Evolutionary conservation across 192 early-diverging fungal species (phyloP), one percentile per base, ranked within the genome.

Genomic region (Entophlyctis luteolus): DNA sequence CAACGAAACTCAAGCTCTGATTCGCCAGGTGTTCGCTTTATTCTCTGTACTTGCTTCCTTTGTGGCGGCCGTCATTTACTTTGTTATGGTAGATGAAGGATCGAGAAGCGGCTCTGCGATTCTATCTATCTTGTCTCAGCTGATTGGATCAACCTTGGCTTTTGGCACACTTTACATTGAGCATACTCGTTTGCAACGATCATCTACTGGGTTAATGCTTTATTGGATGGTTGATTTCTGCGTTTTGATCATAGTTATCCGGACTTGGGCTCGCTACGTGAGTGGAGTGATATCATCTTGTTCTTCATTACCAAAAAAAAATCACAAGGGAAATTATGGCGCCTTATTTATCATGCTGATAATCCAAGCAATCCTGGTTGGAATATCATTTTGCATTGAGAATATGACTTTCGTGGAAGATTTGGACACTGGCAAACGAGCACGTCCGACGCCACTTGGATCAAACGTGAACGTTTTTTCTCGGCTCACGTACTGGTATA

Each of bases 391-490:
- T 38, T 31, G 67, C 3, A 35, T 73, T 18, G 72, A 73, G 36
- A 59, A 59, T 46, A 31, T 73, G 23, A 73, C 72, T 1, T 57
- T 35, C 39, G 48, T 53, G 8, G 38, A 22, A 32, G 72, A 68
- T 25, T 10, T 14, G 0, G 66, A 34, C 18, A 59, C 54, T 2
- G 57, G 57, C 4, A 32, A 22, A 0, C 18, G 33, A 25, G 50
- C 22, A 3, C 50, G 55, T 2, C 72, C 72, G 34, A 35, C 35
- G 4, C 72, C 72, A 20, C 35, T 67, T 6, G 72, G 72, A 32
- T 53, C 47, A 23, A 73, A 68, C 58, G 56, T 68, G 4, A 73
- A 73, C 42, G 66, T 73, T 14, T 73, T 73, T 62, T 37, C 72
- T 3, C 55, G 72, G 27, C 23, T 73, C 2, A 60, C 72, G 3